phyloP scores from a whole-genome alignment of 1,284 basidiomycete genomes.

The Anthracocystis setariae region DNA sequence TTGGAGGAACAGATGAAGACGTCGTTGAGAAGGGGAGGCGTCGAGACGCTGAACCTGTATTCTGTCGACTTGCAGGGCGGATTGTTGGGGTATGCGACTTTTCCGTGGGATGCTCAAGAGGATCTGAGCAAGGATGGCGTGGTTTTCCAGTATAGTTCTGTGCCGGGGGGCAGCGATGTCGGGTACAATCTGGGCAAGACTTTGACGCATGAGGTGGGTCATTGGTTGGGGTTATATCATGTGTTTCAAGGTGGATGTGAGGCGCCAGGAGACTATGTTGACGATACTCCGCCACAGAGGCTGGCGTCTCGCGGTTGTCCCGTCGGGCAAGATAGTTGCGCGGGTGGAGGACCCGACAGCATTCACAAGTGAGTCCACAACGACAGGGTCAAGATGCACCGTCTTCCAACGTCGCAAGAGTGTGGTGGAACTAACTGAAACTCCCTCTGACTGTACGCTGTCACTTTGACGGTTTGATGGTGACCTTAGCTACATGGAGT shows the following conservation, averaged over 20 bases:
- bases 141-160: slow-evolving; percentile 62
- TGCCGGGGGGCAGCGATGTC: slow-evolving; percentile 71
- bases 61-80: slow-evolving; percentile 67
- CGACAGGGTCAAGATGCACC: too few species aligned
- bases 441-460: background rate
- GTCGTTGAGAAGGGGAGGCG: slow-evolving; percentile 70
- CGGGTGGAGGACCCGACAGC: slow-evolving; percentile 35
- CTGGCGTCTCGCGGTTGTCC: slow-evolving; percentile 46
- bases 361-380: slow-evolving; percentile 50
- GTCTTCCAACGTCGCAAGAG: too few species aligned
- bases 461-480: too few species aligned
- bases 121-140: slow-evolving; percentile 27
- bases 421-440: too few species aligned
- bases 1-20: slow-evolving; percentile 73
- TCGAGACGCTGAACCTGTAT: slow-evolving; percentile 72
- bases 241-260: slow-evolving; percentile 74
- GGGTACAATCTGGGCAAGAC: slow-evolving; percentile 73
- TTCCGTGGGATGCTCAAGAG: slow-evolving; percentile 64
- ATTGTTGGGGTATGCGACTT: slow-evolving; percentile 70
- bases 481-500: slow-evolving; percentile 55
- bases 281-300: slow-evolving; percentile 70
- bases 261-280: slow-evolving; percentile 71
- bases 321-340: slow-evolving; percentile 37
- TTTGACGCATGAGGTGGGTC: slow-evolving; percentile 72
- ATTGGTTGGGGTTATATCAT: slow-evolving; percentile 72